A percentile compares a stretch with the other conserved stretches of the same genome.
Conservation (phyloP, 2,329 filamentous ascomycete genomes). For the Teratosphaeria gauchensis region DNA sequence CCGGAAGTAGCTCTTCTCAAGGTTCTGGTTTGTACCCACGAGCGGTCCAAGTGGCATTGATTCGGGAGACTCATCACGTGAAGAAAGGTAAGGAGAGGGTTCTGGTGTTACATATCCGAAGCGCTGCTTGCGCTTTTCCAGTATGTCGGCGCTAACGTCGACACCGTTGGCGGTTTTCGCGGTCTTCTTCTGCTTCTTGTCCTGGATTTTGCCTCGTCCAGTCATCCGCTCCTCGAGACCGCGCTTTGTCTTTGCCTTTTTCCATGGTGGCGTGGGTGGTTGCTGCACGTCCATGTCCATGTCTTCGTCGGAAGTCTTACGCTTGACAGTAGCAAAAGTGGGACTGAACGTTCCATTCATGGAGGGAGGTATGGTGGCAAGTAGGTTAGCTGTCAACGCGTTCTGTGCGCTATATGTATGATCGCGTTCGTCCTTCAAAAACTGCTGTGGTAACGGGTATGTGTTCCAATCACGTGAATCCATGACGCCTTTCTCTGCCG, state of each 20-base stretch:
- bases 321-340: conserved; percentile 49
- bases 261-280: conserved; percentile 59
- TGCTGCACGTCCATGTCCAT: conserved; percentile 46
- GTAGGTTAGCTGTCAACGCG: conserved; percentile 21
- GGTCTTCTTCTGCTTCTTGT: conserved; percentile 31
- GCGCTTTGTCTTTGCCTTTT: conserved; percentile 49
- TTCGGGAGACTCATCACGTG: conserved; percentile 39
- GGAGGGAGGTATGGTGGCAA: conserved; percentile 1
- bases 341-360: neutral
- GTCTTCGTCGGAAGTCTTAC: conserved; percentile 49
- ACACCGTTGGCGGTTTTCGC: conserved; percentile 29
- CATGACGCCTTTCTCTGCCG: conserved; percentile 64
- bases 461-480: conserved; percentile 71
- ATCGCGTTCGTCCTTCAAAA: conserved; percentile 63
- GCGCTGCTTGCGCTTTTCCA: conserved; percentile 82
- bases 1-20: conserved; percentile 93
- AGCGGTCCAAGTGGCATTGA: conserved; percentile 52
- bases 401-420: conserved; percentile 24
- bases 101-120: conserved; percentile 49
- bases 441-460: conserved; percentile 73
- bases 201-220: conserved; percentile 44
- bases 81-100: conserved; percentile 40
- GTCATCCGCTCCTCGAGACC: conserved; percentile 67
- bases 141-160: conserved; percentile 57
- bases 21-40: conserved; percentile 68